These are phyloP conservation scores for Dichotomopilus funicola DNA, from an alignment of 2,329 filamentous ascomycete genomes.

Conservation along the genomic window DNA sequence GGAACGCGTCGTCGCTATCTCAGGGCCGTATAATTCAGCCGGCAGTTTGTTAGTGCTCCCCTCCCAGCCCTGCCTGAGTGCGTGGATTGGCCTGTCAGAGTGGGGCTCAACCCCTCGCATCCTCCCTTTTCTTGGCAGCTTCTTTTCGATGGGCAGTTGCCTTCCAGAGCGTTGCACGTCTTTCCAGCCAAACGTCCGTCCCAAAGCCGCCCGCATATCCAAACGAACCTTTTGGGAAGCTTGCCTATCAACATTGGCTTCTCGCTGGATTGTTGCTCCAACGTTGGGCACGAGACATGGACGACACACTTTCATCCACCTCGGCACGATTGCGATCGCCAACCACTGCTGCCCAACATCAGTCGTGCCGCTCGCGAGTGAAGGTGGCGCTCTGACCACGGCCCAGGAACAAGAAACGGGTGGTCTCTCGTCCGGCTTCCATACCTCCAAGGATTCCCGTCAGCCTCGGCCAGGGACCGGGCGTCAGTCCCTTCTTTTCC, in stretches of 20 bases:
- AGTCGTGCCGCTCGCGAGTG: not conserved
- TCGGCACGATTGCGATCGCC: not conserved
- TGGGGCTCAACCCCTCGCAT: constrained; percentile 10
- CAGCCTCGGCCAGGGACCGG: constrained; percentile 6
- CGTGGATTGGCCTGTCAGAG: constrained; percentile 17
- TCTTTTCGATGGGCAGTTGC: not conserved
- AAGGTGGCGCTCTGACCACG: constrained; percentile 3
- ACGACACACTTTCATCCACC: too few species aligned
- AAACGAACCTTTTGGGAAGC: too few species aligned
- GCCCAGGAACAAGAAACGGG: not conserved
- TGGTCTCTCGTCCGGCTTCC: not conserved
- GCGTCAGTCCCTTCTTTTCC: not conserved
- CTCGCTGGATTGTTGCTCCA: too few species aligned
- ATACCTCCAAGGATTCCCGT: not conserved
- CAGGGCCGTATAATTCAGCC: not conserved
- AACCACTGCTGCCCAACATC: not conserved
- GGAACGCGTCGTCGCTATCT: constrained; percentile 10
- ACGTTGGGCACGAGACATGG: too few species aligned
- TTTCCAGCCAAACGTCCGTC: too few species aligned
- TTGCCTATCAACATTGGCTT: too few species aligned
- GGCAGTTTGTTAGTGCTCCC: constrained; percentile 11
- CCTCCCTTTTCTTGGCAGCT: constrained; percentile 12
- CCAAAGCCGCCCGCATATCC: too few species aligned
- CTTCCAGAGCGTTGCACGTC: too few species aligned
- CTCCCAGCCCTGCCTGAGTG: not conserved